Conservation (phyloP, 305 asterid genomes). For the Petunia hybrid region DNA sequence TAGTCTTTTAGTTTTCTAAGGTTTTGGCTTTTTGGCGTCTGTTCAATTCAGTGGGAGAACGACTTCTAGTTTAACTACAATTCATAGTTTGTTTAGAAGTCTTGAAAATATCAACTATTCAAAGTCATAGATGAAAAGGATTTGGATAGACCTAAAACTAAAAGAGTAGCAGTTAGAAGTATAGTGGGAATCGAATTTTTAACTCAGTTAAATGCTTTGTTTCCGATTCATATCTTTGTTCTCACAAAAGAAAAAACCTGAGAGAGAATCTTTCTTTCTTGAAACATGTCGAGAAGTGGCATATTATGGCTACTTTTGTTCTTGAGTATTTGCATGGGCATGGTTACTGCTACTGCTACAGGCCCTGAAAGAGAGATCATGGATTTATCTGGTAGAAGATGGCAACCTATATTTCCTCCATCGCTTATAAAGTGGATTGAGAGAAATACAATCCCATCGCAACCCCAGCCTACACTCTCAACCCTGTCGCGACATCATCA, state of each 20-base stretch:
- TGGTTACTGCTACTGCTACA: background rate
- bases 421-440: background rate
- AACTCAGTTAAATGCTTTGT: background rate
- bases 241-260: background rate
- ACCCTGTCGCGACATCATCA: no score
- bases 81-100: background rate
- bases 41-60: background rate
- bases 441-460: no score
- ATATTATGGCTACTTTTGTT: background rate
- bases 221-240: background rate
- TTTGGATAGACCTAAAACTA: conserved; percentile 16
- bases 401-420: background rate
- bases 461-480: no score
- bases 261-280: background rate
- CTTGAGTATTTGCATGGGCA: background rate
- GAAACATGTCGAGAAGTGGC: background rate
- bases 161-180: background rate
- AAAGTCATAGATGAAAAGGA: background rate
- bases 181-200: background rate
- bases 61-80: background rate
- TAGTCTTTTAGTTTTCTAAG: background rate
- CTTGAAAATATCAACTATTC: background rate
- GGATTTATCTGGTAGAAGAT: background rate
- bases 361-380: background rate
- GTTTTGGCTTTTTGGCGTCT: background rate